Evolutionary conservation across 176 grass and related monocot genomes (phyloP).

Genomic region (Musa acuminata): DNA sequence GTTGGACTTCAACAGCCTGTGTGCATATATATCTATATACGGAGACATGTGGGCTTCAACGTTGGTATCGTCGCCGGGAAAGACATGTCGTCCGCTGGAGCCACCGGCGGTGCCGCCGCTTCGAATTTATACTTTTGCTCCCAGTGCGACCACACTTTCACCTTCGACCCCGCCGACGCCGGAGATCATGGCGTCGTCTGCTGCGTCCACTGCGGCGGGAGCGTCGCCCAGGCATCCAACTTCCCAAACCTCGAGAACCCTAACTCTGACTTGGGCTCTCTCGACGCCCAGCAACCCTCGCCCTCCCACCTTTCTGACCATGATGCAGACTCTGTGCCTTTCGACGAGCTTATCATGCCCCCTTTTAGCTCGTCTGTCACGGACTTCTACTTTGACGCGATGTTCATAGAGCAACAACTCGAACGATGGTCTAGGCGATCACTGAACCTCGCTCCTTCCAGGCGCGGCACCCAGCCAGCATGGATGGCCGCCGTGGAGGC

Average conservation of each 20-base stretch:
- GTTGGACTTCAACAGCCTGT: no score
- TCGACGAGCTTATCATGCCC: constrained; percentile 13
- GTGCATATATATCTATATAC: no score
- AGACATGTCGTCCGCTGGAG: constrained; percentile 31
- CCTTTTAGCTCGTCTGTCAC: constrained; percentile 59
- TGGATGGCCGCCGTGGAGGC: constrained; percentile 41
- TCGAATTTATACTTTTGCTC: constrained; percentile 72
- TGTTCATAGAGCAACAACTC: constrained; percentile 79
- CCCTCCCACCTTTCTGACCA: constrained; percentile 8
- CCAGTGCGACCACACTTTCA: constrained; percentile 66
- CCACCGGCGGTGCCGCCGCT: constrained; percentile 20
- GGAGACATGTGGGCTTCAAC: neutral
- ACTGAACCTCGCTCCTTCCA: constrained; percentile 36
- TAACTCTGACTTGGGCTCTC: constrained; percentile 41
- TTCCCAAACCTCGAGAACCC: constrained; percentile 24
- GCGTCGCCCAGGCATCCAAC: constrained; percentile 60
- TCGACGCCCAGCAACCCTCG: constrained; percentile 16
- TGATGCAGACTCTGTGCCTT: constrained; percentile 12
- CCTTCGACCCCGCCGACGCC: constrained; percentile 38
- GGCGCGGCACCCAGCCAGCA: constrained; percentile 65
- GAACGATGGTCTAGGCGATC: constrained; percentile 23
- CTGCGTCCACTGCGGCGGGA: constrained; percentile 62
- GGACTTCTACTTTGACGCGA: constrained; percentile 38
- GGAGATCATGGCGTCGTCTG: constrained; percentile 13
- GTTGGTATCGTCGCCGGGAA: neutral